Base-by-base conservation (phyloP, 106 monocot genomes). In the Acorus calamus region DNA sequence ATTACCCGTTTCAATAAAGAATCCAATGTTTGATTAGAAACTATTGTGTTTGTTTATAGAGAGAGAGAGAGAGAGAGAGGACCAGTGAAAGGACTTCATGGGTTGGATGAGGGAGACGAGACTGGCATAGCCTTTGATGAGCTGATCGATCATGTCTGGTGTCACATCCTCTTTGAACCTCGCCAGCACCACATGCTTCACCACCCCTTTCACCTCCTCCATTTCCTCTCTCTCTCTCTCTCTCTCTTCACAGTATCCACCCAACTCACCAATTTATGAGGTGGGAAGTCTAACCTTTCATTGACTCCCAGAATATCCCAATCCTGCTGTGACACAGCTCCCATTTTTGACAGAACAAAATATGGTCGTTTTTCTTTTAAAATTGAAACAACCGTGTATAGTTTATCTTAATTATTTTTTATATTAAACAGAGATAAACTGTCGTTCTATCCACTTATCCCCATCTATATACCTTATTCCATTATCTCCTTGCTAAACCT, bases 51-150 rank as follows among this genome's bases (percentile, higher is more conserved):
- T 62, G 6, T 10, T 6, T 13, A 62, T 8, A 9, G 12, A 47
- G 47, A 55, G 11, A n/a, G 49, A 3, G 7, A 4, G 46, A 5
- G 43, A 14, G 46, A 2, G 44, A 50, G 3, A 9, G 8, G 63
- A 92, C 92, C 87, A 87, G 67, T 84, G 75, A 73, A 92, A 88
- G 13, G 84, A 81, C 67, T 85, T 92, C 82, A 92, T 82, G 71
- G 84, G 71, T 1, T 73, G 66, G 64, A 84, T 70, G 64, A 79
- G 61, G 62, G 68, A 44, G 73, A 88, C 82, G 66, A 92, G 82
- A 52, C 48, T 67, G 55, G 73, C 87, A 55, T 82, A 92, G 43
- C 77, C 84, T 51, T 42, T 69, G 77, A 85, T 85, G 46, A 88
- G 87, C 61, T 92, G 71, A 42, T 84, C 79, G 13, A 71, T 44